Conservation (phyloP, 352 stramenopile species). For the Phytophthora cactorum region DNA sequence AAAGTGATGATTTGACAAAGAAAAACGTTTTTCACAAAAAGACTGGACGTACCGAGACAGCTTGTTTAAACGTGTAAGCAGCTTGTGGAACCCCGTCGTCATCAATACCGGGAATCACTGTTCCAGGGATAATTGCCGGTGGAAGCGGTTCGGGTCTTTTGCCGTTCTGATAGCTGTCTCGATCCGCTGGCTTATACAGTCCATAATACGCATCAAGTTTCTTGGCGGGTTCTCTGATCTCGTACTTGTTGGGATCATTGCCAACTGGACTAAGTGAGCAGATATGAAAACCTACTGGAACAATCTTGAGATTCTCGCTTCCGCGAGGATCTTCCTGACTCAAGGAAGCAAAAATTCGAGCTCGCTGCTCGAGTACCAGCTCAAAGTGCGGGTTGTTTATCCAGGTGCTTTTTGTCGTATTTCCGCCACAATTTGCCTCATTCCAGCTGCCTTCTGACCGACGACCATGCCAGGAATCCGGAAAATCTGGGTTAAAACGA, state of each 20-base stretch:
- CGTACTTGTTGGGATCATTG: conserved; percentile 48
- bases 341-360: conserved; percentile 74
- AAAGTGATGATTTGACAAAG: not conserved
- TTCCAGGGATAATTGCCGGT: conserved; percentile 79
- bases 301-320: conserved; percentile 72
- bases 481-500: conserved; percentile 66
- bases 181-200: conserved; percentile 71
- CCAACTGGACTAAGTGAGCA: conserved; percentile 55
- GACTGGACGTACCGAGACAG: conserved; percentile 60
- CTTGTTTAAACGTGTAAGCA: conserved; percentile 87
- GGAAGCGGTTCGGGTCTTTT: conserved; percentile 56
- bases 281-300: conserved; percentile 84
- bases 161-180: conserved; percentile 63
- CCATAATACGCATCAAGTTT: conserved; percentile 76
- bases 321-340: conserved; percentile 85
- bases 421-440: conserved; percentile 77
- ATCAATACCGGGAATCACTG: conserved; percentile 65
- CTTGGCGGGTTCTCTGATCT: conserved; percentile 68
- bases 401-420: conserved; percentile 87
- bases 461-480: conserved; percentile 85
- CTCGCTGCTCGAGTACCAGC: conserved; percentile 64
- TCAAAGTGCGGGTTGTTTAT: conserved; percentile 89
- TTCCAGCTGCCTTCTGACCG: conserved; percentile 82
- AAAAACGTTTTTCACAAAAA: too few species aligned
- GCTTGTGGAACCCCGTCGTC: conserved; percentile 75